phyloP scores from a whole-genome alignment of 495 filamentous ascomycete genomes.

The Clavariopsis aquatica region DNA sequence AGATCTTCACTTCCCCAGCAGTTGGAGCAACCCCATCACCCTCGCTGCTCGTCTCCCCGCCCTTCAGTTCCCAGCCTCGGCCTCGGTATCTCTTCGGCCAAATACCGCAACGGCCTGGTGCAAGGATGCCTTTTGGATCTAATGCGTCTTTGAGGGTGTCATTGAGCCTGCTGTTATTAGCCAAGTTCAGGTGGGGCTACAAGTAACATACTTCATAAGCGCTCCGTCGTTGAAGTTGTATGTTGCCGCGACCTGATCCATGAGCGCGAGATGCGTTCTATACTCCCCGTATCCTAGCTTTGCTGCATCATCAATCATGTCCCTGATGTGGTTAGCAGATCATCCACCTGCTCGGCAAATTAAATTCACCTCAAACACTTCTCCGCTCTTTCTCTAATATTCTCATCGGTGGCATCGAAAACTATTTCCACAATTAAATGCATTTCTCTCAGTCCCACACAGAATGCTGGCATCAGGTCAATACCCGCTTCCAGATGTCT shows the following conservation, averaged over 20 bases:
- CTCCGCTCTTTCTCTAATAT: constrained; percentile 22
- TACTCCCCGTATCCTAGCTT: constrained; percentile 31
- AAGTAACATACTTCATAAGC: constrained; percentile 21
- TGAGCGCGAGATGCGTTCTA: constrained; percentile 31
- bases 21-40: constrained; percentile 7
- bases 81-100: constrained; percentile 21
- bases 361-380: constrained; percentile 27
- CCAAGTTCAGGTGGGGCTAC: background rate
- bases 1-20: constrained; percentile 4
- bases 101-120: constrained; percentile 24
- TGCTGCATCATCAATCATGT: constrained; percentile 34
- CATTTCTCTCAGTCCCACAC: constrained; percentile 35
- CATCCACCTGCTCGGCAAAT: background rate
- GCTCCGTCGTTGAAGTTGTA: constrained; percentile 25
- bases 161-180: constrained; percentile 9
- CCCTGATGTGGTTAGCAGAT: constrained; percentile 3
- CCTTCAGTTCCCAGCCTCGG: constrained; percentile 18
- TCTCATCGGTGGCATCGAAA: constrained; percentile 23
- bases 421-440: constrained; percentile 35
- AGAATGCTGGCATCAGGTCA: constrained; percentile 37
- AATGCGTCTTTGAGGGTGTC: constrained; percentile 23
- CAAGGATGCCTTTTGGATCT: constrained; percentile 28
- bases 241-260: constrained; percentile 31
- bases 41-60: constrained; percentile 19
- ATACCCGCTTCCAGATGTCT: constrained; percentile 26